Conservation (phyloP, 2,329 filamentous ascomycete genomes). For the Lachnellula arida region DNA sequence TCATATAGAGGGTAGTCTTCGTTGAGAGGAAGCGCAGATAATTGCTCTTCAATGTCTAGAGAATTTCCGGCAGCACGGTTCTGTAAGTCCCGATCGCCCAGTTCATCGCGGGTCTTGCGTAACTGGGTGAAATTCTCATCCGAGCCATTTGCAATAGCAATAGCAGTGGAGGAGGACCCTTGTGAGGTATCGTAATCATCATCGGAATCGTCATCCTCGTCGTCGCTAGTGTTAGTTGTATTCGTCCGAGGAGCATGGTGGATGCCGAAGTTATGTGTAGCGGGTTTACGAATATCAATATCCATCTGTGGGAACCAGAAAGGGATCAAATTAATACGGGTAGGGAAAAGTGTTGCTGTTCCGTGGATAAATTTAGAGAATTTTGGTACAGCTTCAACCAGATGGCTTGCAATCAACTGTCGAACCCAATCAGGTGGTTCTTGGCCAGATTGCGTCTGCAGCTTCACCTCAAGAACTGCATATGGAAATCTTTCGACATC, state of each 20-base stretch:
- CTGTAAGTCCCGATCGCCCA: constrained; percentile 24
- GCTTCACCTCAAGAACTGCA: constrained; percentile 92
- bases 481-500: constrained; percentile 94
- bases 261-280: constrained; percentile 85
- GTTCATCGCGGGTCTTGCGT: constrained; percentile 13
- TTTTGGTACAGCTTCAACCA: constrained; percentile 98
- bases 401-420: constrained; percentile 84
- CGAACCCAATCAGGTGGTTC: constrained; percentile 96
- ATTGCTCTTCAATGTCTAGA: constrained; percentile 79
- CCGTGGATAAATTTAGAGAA: constrained; percentile 99
- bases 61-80: constrained; percentile 34
- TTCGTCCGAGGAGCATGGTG: constrained; percentile 71
- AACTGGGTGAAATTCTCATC: constrained; percentile 19
- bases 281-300: constrained; percentile 91
- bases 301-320: constrained; percentile 99
- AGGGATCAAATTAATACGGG: constrained; percentile 81
- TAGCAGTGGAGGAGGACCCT: constrained; percentile 22
- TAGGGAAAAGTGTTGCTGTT: constrained; percentile 79
- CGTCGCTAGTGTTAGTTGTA: constrained; percentile 72
- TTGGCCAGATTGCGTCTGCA: constrained; percentile 93
- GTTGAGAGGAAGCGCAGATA: constrained; percentile 52
- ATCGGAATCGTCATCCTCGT: constrained; percentile 67
- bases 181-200: constrained; percentile 61
- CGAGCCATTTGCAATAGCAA: constrained; percentile 11
- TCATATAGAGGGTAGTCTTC: constrained; percentile 88